Conservation (phyloP, 768 basidiomycete species). For the Lactarius sp. region DNA sequence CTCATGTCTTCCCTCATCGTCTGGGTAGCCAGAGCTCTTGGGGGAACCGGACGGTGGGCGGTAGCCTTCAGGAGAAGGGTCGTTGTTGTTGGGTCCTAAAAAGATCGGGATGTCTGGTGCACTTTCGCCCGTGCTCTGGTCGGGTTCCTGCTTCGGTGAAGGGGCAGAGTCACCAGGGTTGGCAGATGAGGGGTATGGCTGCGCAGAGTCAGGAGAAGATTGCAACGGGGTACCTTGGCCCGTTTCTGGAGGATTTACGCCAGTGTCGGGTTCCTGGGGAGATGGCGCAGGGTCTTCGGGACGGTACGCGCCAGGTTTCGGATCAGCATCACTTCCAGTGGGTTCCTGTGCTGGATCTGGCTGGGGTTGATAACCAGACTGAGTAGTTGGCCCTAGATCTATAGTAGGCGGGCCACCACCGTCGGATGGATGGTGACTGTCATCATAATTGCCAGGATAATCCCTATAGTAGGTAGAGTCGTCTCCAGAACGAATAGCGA, state of each 20-base stretch:
- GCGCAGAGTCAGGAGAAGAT: neutral
- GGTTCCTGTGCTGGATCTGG: neutral
- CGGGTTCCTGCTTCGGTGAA: neutral
- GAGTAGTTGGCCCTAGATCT: constrained; percentile 8
- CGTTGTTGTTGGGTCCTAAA: constrained; percentile 4
- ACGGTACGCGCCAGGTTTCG: neutral
- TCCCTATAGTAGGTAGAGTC: constrained; percentile 6
- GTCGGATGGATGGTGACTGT: neutral
- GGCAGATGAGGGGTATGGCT: neutral
- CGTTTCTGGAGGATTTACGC: neutral
- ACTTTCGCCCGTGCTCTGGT: neutral
- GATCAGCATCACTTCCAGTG: neutral
- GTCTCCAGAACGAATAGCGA: neutral
- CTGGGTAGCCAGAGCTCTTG: neutral
- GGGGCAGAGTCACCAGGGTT: neutral
- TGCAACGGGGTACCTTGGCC: neutral
- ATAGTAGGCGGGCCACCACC: constrained; percentile 6
- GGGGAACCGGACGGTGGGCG: neutral
- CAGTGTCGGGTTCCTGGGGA: neutral
- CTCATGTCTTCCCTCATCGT: neutral
- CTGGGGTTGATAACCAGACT: constrained; percentile 1
- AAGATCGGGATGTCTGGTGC: constrained; percentile 8
- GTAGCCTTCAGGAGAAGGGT: constrained; percentile 2
- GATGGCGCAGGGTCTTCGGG: constrained; percentile 4
- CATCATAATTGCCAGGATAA: neutral